Conservation (phyloP, 768 basidiomycete species). For the Nidularia pulvinata region DNA sequence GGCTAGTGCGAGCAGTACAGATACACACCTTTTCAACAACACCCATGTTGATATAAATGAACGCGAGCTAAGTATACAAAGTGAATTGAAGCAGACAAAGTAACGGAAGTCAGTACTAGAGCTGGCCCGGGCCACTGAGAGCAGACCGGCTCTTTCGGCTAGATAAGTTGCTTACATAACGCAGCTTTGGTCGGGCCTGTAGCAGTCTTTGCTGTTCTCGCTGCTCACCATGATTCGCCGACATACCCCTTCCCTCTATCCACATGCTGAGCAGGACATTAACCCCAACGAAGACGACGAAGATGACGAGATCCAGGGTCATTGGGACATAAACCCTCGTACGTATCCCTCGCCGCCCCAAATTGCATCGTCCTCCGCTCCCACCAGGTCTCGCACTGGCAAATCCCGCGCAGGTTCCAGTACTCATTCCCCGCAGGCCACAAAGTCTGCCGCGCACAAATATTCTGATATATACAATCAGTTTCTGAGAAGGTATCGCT, state of each 20-base stretch:
- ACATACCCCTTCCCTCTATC: slow-evolving; percentile 69
- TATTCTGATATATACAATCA: slow-evolving; percentile 73
- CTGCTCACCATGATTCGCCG: no score
- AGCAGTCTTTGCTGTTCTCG: no score
- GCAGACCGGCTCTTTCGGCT: no score
- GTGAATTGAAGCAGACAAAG: slow-evolving; percentile 6
- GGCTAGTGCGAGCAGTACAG: neutral
- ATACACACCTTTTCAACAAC: slow-evolving; percentile 90
- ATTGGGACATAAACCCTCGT: slow-evolving; percentile 30
- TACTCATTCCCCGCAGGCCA: slow-evolving; percentile 13
- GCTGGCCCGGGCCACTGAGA: no score
- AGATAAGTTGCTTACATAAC: no score
- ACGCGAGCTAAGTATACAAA: neutral
- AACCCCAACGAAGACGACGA: slow-evolving; percentile 38
- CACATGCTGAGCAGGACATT: slow-evolving; percentile 47
- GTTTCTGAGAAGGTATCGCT: slow-evolving; percentile 76
- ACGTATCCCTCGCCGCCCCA: slow-evolving; percentile 31
- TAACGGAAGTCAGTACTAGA: no score
- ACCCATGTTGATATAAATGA: slow-evolving; percentile 57
- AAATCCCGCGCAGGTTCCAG: slow-evolving; percentile 23
- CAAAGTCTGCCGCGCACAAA: slow-evolving; percentile 20
- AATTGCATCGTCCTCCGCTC: slow-evolving; percentile 23
- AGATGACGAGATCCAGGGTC: slow-evolving; percentile 34
- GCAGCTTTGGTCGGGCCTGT: no score
- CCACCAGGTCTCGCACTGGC: slow-evolving; percentile 20